phyloP scores from a whole-genome alignment of 495 filamentous ascomycete genomes.

The Penicillium flavigenum region DNA sequence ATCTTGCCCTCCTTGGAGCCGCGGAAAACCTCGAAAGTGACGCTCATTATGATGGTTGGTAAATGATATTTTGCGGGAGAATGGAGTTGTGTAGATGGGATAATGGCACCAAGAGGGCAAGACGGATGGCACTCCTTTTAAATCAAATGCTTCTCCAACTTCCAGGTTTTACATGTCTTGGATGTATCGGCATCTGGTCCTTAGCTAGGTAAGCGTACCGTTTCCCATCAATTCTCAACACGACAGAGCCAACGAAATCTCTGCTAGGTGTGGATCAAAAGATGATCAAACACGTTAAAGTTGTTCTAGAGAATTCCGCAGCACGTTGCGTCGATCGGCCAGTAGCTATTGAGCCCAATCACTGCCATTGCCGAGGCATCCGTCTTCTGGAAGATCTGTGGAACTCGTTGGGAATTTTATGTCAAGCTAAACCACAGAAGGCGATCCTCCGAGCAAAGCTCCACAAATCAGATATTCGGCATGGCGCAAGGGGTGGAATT shows the following conservation, averaged over 20 bases:
- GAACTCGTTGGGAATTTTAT: not conserved
- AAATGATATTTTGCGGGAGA: not conserved
- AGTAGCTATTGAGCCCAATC: not conserved
- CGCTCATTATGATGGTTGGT: constrained; percentile 22
- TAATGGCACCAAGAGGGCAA: not conserved
- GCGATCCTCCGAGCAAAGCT: not conserved
- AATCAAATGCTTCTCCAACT: not conserved
- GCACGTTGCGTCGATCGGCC: not conserved
- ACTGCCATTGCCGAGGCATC: not conserved
- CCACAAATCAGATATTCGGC: not conserved
- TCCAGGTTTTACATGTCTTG: not conserved
- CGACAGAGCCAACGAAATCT: constrained; percentile 2
- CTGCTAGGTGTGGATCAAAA: constrained; percentile 3
- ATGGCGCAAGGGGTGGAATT: not conserved
- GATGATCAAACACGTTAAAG: constrained; percentile 1
- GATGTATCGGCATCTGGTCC: constrained; percentile 6
- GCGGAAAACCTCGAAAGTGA: constrained; percentile 37
- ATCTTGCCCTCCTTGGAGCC: constrained; percentile 35
- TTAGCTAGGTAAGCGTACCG: not conserved
- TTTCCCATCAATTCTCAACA: not conserved
- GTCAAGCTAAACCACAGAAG: constrained; percentile 3
- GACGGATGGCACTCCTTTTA: not conserved
- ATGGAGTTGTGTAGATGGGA: not conserved
- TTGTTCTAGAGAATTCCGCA: constrained; percentile 20
- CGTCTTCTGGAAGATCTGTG: not conserved